Evolutionary conservation across 2,329 filamentous ascomycete species (phyloP).

Genomic region (Aspergillus terreus): DNA sequence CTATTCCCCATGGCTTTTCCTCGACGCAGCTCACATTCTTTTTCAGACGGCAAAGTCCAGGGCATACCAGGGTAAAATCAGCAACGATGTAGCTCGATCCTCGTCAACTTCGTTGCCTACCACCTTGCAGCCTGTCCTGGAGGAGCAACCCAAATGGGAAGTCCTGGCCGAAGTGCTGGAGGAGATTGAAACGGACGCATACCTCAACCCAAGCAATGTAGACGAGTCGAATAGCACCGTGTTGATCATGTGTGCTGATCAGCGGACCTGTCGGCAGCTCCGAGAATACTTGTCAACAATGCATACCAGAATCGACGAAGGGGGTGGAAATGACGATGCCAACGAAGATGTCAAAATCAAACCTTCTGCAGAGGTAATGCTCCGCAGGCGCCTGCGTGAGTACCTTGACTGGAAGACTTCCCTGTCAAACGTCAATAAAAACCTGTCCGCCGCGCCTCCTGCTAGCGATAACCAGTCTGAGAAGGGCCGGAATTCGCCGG

Average conservation of each 20-base stretch:
- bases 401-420: slow-evolving; percentile 90
- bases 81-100: slow-evolving; percentile 50
- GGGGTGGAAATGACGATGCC: slow-evolving; percentile 43
- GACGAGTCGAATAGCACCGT: slow-evolving; percentile 90
- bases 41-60: slow-evolving; percentile 85
- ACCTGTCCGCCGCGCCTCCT: slow-evolving; percentile 30
- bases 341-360: slow-evolving; percentile 53
- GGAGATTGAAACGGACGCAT: slow-evolving; percentile 87
- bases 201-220: slow-evolving; percentile 70
- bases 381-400: slow-evolving; percentile 79
- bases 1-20: slow-evolving; percentile 92
- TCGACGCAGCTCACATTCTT: slow-evolving; percentile 90
- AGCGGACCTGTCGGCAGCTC: slow-evolving; percentile 79
- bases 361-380: slow-evolving; percentile 79
- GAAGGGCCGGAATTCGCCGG: slow-evolving; percentile 19
- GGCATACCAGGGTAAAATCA: slow-evolving; percentile 75
- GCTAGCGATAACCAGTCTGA: slow-evolving; percentile 19
- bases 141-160: slow-evolving; percentile 93
- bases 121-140: slow-evolving; percentile 73
- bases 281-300: slow-evolving; percentile 89
- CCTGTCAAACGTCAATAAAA: slow-evolving; percentile 73
- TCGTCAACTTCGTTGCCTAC: slow-evolving; percentile 52
- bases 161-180: slow-evolving; percentile 84
- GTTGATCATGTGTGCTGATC: slow-evolving; percentile 91
- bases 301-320: slow-evolving; percentile 54